Evolutionary conservation across 2,329 filamentous ascomycete genomes (phyloP), one percentile per base, ranked within the genome.

Genomic region (Pyrenophora teres): DNA sequence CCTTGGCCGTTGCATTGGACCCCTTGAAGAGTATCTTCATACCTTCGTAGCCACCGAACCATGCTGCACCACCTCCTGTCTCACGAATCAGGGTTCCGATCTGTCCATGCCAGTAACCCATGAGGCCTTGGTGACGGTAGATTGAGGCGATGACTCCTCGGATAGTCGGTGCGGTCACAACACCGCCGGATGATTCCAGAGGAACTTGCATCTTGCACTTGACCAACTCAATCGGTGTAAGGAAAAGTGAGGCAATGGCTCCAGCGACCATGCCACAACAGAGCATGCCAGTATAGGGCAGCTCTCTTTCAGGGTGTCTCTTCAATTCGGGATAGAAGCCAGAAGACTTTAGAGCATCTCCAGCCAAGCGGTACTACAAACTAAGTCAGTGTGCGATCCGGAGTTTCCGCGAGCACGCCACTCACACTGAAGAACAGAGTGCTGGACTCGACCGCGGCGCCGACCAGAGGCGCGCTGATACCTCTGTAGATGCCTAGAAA

Each of bases 131-230:
- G 62, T 92, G 86, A 7, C 85, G 86, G 68, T 91, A 96, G 7
- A 97, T 85, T 23, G 92, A 85, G 21, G 82, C 80, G 37, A 97
- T 88, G 36, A 97, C 86, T 4, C 83, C 76, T 10, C 90, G 69
- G 0, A 92, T 87, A 1, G 83, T 83, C 4, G 89, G 81, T 3
- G 81, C 76, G 77, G 78, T 3, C 73, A 73, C 2, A 67, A 68
- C 19, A 70, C 73, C 69, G 1, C 77, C 71, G 6, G 68, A 53
- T 1, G 69, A 61, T 40, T 76, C 70, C 4, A 77, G 49, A 13
- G 83, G 90, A 0, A 93, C 92, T 74, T 99, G 94, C 77, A 99
- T 96, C 76, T 94, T 95, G 83, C 94, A 99, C 77, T 99, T 99
- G 71, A 99, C 89, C 45, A 99, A 84, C 77, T 99, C 94, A 61